Evolutionary conservation across 768 basidiomycete species (phyloP).

Genomic region (Hypholoma fasciculare): DNA sequence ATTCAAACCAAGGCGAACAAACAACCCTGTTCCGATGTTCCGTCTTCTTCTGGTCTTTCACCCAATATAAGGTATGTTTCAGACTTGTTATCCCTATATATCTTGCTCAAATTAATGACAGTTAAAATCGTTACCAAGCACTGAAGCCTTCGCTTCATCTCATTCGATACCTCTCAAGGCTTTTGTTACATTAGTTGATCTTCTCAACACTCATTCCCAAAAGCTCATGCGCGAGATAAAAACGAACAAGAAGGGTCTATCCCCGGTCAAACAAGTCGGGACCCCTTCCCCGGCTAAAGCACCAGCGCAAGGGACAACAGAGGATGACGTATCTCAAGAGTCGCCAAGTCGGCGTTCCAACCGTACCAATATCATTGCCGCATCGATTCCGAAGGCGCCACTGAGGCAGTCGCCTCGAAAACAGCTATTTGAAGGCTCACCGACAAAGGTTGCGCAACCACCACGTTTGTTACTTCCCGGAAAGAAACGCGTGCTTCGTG

Average conservation of each 20-base stretch:
- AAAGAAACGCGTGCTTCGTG: constrained; percentile 23
- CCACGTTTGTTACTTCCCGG: constrained; percentile 4
- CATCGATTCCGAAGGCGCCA: background rate
- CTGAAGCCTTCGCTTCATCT: constrained; percentile 21
- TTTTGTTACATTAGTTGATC: constrained; percentile 20
- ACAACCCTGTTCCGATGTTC: constrained; percentile 32
- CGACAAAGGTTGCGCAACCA: constrained; percentile 17
- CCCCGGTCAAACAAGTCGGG: background rate
- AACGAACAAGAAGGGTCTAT: background rate
- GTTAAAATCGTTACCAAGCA: constrained; percentile 13
- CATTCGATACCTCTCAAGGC: constrained; percentile 22
- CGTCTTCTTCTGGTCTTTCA: constrained; percentile 49
- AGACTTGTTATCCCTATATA: background rate
- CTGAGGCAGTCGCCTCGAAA: constrained; percentile 16
- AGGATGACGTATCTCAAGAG: constrained; percentile 7
- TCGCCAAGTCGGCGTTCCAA: constrained; percentile 9
- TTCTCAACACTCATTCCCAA: constrained; percentile 18
- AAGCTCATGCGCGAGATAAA: too few relatives aligned
- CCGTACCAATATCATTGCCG: background rate
- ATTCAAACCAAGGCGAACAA: constrained; percentile 18
- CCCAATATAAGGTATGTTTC: constrained; percentile 33
- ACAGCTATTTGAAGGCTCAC: constrained; percentile 20
- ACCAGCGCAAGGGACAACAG: background rate
- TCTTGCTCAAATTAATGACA: background rate
- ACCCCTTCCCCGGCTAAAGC: background rate